Conservation (phyloP, 768 basidiomycete genomes). For the Leccinellum luteum region DNA sequence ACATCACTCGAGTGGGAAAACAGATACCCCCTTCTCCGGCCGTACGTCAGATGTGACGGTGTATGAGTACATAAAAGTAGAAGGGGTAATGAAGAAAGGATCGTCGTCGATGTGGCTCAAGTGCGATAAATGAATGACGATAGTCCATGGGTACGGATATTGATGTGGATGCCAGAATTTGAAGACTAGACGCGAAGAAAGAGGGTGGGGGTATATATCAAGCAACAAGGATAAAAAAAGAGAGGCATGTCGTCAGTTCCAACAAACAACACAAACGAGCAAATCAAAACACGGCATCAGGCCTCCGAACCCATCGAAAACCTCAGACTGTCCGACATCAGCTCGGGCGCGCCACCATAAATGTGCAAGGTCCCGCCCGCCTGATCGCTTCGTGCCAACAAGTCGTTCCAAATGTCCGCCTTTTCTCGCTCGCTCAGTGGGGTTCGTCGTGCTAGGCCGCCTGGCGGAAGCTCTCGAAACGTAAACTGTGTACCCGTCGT, state of each 20-base stretch:
- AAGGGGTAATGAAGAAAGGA: not conserved
- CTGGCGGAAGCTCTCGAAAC: slow-evolving; percentile 45
- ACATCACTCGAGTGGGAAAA: not conserved
- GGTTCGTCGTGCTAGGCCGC: slow-evolving; percentile 29
- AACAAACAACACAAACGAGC: not conserved
- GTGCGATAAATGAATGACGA: not conserved
- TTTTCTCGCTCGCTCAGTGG: slow-evolving; percentile 68
- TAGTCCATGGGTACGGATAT: not conserved
- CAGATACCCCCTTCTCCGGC: not conserved
- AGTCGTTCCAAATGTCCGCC: slow-evolving; percentile 64
- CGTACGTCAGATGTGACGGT: not conserved
- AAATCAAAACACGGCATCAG: not conserved
- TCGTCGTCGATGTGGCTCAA: not conserved
- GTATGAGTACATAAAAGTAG: not conserved
- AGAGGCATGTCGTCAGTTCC: not conserved
- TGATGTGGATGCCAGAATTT: not conserved
- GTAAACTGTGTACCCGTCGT: slow-evolving; percentile 34
- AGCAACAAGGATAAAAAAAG: not conserved
- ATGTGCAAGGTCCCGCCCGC: slow-evolving; percentile 77
- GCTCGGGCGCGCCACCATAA: slow-evolving; percentile 26
- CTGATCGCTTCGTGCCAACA: slow-evolving; percentile 60
- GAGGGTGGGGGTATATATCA: not conserved
- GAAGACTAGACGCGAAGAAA: not conserved
- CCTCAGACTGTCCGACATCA: slow-evolving; percentile 44
- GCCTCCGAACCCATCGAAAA: slow-evolving; percentile 34